Evolutionary conservation across 495 filamentous ascomycete species (phyloP), one percentile per base, ranked within the genome.

Genomic region (Penicillium crystallinum): DNA sequence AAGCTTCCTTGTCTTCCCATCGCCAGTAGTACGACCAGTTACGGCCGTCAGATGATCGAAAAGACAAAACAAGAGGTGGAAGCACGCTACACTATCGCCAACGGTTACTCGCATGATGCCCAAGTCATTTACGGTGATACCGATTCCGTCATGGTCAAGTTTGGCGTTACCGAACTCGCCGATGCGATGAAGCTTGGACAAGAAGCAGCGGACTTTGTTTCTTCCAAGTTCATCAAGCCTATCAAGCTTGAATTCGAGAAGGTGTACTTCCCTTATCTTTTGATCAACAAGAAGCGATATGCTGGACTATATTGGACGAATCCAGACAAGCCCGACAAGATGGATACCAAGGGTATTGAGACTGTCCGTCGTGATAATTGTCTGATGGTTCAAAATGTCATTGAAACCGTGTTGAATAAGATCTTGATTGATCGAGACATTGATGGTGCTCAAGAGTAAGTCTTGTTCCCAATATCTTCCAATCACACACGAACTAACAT

Each of bases 261-360:
- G 70, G 93, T 99, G 2, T 99, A 99, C 69, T 99, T 88, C 64
- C 93, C 93, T 1, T 99, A 99, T 66, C 79, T 99, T 29, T 77
- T 99, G 36, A 99, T 99, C 82, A 99, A 99, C 81, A 99, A 99
- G 73, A 99, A 99, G 79, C 87, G 93, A 48, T 99, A 99, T 58
- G 93, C 93, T 11, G 93, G 93, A 29, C 75, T 99, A 12, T 97
- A 91, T 73, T 99, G 92, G 91, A 97, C 95, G 17, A 90, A 86
- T 39, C 81, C 93, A 0, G 81, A 89, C n/a, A 96, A 95, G 66
- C 91, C 84, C 58, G 93, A 99, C 76, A 99, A 99, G 77, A 97
- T 99, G 95, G 93, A 99, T 65, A 96, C 87, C 58, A 99, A 99
- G 68, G 93, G 93, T 77, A 97, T 99, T 58, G 93, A 99, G 72